A percentile compares a stretch with the other conserved stretches of the same genome.
These are phyloP conservation scores for Cladosporium sp. DNA, from an alignment of 2,329 filamentous ascomycete species.

Conservation along the genomic window DNA sequence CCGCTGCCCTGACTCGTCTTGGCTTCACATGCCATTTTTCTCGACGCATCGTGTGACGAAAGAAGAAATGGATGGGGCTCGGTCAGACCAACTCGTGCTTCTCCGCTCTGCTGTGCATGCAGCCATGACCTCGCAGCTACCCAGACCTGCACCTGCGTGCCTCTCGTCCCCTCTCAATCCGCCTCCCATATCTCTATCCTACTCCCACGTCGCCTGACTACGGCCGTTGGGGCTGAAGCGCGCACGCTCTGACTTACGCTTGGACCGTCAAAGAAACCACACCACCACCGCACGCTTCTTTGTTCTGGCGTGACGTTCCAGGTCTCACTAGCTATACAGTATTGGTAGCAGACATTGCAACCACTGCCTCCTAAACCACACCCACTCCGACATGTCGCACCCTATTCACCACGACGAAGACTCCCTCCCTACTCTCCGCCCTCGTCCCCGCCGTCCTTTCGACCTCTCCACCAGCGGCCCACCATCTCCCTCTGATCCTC, in stretches of 20 bases:
- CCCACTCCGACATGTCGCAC: conserved; percentile 28
- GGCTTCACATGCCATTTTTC: conserved; percentile 18
- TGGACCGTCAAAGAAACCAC: conserved; percentile 23
- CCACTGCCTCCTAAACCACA: not conserved
- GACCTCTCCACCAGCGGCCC: conserved; percentile 54
- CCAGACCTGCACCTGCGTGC: conserved; percentile 1
- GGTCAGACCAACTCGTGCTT: conserved; percentile 18
- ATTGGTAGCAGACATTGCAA: not conserved
- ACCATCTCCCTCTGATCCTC: conserved; percentile 32
- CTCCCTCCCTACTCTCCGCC: conserved; percentile 37
- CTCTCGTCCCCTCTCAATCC: conserved; percentile 9
- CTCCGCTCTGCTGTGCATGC: conserved; percentile 12
- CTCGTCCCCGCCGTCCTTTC: conserved; percentile 72
- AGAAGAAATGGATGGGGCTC: conserved; percentile 15
- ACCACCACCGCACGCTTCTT: conserved; percentile 15
- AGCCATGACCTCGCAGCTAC: conserved; percentile 14
- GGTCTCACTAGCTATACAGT: not conserved
- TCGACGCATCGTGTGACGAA: conserved; percentile 17
- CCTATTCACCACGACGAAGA: conserved; percentile 27
- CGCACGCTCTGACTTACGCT: conserved; percentile 20
- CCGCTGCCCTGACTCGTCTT: not conserved
- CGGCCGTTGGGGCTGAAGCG: conserved; percentile 12
- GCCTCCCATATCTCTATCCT: not conserved
- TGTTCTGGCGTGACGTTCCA: conserved; percentile 21
- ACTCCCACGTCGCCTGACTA: not conserved